A percentile compares a stretch with the other conserved stretches of the same genome.
phyloP scores from a whole-genome alignment of 2,329 filamentous ascomycete species.

The Didymella pinodella region DNA sequence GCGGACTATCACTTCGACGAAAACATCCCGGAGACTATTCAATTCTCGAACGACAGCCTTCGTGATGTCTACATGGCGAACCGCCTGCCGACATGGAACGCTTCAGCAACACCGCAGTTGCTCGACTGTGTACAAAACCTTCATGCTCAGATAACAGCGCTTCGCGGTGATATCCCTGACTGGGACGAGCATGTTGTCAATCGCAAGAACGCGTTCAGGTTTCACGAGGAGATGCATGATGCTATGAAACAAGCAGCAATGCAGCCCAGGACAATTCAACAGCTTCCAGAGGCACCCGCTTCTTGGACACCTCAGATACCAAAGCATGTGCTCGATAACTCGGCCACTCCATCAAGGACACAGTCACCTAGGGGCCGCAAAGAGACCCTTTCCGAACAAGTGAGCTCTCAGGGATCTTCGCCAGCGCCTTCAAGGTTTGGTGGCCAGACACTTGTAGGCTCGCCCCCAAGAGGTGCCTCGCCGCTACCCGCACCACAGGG shows the following conservation, averaged over 20 bases:
- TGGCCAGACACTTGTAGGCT: conserved; percentile 39
- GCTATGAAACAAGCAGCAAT: conserved; percentile 46
- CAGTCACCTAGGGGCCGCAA: conserved; percentile 50
- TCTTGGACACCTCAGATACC: conserved; percentile 50
- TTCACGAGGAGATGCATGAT: conserved; percentile 56
- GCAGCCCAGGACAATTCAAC: conserved; percentile 35
- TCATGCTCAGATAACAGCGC: conserved; percentile 52
- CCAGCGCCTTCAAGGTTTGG: conserved; percentile 40
- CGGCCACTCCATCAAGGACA: conserved; percentile 43
- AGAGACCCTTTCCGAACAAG: conserved; percentile 38
- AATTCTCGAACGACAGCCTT: conserved; percentile 41
- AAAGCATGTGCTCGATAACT: conserved; percentile 44
- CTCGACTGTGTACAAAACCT: conserved; percentile 54
- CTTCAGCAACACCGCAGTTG: conserved; percentile 50
- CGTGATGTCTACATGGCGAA: conserved; percentile 48
- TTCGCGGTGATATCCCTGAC: conserved; percentile 55
- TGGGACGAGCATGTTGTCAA: conserved; percentile 58
- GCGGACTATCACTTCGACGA: conserved; percentile 51
- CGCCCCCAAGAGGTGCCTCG: conserved; percentile 39
- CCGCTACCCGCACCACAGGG: conserved; percentile 41
- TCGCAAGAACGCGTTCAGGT: conserved; percentile 59
- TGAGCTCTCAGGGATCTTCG: conserved; percentile 33
- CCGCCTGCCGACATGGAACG: conserved; percentile 48
- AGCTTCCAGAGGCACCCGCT: conserved; percentile 40
- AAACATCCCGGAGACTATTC: conserved; percentile 30